Base-by-base conservation (phyloP, 1,284 basidiomycete genomes). In the Gastroboletus turbinatus region DNA sequence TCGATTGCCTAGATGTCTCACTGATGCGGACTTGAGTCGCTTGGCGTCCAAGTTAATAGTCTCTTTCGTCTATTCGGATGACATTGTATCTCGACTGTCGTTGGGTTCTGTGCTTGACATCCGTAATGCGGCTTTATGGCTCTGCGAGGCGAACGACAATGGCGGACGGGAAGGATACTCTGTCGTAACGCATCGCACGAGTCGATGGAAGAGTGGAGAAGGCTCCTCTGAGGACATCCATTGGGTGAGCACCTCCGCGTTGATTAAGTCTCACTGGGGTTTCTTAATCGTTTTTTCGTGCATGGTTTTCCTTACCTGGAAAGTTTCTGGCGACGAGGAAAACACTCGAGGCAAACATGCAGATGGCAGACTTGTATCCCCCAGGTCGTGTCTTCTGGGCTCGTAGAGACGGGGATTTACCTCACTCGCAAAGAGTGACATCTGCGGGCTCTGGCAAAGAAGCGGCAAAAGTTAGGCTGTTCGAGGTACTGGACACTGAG, bases 291-390 rank as follows among this genome's bases (percentile, higher is more conserved):
- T 29, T 30, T 36, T 53, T 25, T 53, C 23, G 14, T 32, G 39
- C 21, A 30, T 29, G 19, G 17, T 32, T 7, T 19, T 11, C 25
- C 55, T 35, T 52, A 46, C 27, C 25, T 39, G 39, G 19, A 46
- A 50, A 91, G 90, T 89, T 92, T 66, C 74, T 92, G 32, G 81
- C 88, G 0, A 80, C 89, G 39, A 82, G 92, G 30, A 92, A 90
- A 76, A 91, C 90, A 4, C 78, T 94, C 0, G 90, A 93, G 69
- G 91, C 90, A 27, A 92, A 90, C 60, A 93, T 94, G 91, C 82
- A 83, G 50, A 83, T 81, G 74, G 76, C 83, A 8, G 81, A 87
- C 63, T 79, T 92, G 65, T 92, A 83, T 63, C 92, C 92, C 4
- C 88, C 91, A 0, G 92, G 92, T 1, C 81, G 86, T 7, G 84